phyloP scores from a whole-genome alignment of 2,329 filamentous ascomycete species.

The Nothopassalora personata region DNA sequence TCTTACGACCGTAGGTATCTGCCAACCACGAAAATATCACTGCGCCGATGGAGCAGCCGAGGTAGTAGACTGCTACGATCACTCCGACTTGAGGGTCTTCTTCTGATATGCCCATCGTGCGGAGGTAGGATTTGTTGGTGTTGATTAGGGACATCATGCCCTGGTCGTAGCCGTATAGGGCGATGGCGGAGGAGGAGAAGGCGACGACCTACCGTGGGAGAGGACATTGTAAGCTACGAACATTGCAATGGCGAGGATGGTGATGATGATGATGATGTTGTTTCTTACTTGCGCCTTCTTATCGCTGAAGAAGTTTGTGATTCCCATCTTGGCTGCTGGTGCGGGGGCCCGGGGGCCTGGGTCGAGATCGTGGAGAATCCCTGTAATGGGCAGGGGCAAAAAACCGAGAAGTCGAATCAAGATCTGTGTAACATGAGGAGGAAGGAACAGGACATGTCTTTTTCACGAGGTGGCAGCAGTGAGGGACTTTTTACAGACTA shows the following conservation, averaged over 20 bases:
- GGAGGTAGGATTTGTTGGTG: conserved; percentile 87
- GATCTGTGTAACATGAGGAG: neutral
- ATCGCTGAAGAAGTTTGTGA: conserved; percentile 13
- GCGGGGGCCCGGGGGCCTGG: neutral
- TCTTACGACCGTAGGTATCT: conserved; percentile 51
- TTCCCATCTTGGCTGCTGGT: conserved; percentile 3
- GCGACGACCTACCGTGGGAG: conserved; percentile 41
- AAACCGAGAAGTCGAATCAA: neutral
- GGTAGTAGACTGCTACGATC: conserved; percentile 58
- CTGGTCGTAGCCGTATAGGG: conserved; percentile 43
- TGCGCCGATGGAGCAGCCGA: conserved; percentile 55
- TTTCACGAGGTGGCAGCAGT: neutral
- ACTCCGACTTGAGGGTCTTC: conserved; percentile 62
- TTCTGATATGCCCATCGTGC: conserved; percentile 90
- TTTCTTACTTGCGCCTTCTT: conserved; percentile 21
- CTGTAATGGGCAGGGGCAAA: neutral
- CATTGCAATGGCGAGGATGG: too few relatives aligned
- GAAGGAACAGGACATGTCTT: neutral
- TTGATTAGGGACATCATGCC: conserved; percentile 53
- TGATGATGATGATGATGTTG: neutral
- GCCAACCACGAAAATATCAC: conserved; percentile 53
- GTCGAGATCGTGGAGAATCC: neutral
- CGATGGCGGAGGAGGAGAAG: conserved; percentile 51
- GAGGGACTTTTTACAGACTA: neutral
- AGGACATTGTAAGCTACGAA: conserved; percentile 4